Evolutionary conservation across 768 basidiomycete species (phyloP).

Genomic region (Termitomyces bulborhizus): DNA sequence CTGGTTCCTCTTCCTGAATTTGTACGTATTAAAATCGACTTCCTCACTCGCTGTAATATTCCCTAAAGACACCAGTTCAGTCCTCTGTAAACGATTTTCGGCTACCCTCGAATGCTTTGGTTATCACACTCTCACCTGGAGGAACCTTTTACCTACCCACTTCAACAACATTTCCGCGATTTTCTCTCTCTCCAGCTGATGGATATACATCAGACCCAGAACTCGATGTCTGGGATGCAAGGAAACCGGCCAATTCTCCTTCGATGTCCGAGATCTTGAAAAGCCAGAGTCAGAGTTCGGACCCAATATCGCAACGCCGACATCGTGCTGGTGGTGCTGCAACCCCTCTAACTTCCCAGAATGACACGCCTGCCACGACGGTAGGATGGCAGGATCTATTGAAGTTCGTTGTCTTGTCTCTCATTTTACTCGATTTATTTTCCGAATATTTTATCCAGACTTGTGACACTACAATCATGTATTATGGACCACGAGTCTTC

Average conservation of each 20-base stretch:
- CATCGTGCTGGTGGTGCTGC: slow-evolving; percentile 21
- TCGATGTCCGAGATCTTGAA: slow-evolving; percentile 6
- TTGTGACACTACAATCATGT: slow-evolving; percentile 46
- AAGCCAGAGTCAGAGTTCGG: slow-evolving; percentile 11
- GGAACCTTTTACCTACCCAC: slow-evolving; percentile 54
- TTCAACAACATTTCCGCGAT: slow-evolving; percentile 23
- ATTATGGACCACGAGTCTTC: slow-evolving; percentile 46
- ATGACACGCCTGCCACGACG: slow-evolving; percentile 28
- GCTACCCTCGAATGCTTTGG: slow-evolving; percentile 69
- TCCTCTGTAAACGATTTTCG: slow-evolving; percentile 25
- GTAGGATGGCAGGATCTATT: slow-evolving; percentile 65
- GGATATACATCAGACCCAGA: slow-evolving; percentile 77
- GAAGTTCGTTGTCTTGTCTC: slow-evolving; percentile 41
- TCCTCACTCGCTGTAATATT: not conserved
- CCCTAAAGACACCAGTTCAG: slow-evolving; percentile 18
- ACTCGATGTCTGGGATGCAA: slow-evolving; percentile 37
- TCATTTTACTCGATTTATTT: not conserved
- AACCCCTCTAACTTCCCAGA: slow-evolving; percentile 9
- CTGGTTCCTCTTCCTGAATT: slow-evolving; percentile 49
- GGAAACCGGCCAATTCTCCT: slow-evolving; percentile 20
- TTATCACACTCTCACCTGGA: slow-evolving; percentile 58
- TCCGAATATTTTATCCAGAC: slow-evolving; percentile 25
- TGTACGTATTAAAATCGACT: slow-evolving; percentile 33
- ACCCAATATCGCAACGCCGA: slow-evolving; percentile 24
- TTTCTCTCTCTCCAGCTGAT: slow-evolving; percentile 49